Conservation (phyloP, 1,284 basidiomycete species). For the Bondarzewia mesenterica region DNA sequence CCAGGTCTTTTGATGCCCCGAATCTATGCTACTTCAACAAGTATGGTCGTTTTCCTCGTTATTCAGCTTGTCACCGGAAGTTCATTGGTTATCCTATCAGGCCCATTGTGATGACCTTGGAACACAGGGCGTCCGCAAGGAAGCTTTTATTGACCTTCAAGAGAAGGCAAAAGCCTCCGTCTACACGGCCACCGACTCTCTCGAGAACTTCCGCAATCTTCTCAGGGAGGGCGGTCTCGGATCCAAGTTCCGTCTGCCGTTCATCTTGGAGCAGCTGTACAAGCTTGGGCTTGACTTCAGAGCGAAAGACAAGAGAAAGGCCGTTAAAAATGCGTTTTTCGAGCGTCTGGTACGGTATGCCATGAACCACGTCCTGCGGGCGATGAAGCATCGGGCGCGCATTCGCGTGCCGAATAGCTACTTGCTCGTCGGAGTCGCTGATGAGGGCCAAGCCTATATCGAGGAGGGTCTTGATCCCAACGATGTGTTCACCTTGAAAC, state of each 20-base stretch:
- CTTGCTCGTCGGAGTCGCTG: conserved; percentile 65
- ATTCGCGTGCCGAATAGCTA: conserved; percentile 60
- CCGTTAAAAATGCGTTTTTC: conserved; percentile 48
- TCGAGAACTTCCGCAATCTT: conserved; percentile 32
- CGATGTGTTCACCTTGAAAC: conserved; percentile 40
- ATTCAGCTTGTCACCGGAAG: not conserved
- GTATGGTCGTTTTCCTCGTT: conserved; percentile 23
- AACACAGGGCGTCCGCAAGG: conserved; percentile 38
- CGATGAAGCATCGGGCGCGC: conserved; percentile 62
- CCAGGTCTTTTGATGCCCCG: conserved; percentile 44
- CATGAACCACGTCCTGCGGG: conserved; percentile 20
- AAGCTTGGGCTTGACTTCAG: conserved; percentile 38
- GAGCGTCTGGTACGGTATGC: conserved; percentile 30
- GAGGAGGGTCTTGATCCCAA: conserved; percentile 26
- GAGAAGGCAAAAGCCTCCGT: conserved; percentile 38
- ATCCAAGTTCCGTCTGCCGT: conserved; percentile 34
- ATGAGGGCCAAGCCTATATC: conserved; percentile 57
- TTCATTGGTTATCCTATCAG: conserved; percentile 2
- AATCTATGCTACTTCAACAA: conserved; percentile 52
- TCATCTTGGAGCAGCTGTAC: conserved; percentile 39
- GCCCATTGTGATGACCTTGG: conserved; percentile 16
- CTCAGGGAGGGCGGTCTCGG: conserved; percentile 44
- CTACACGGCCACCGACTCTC: conserved; percentile 41
- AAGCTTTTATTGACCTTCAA: conserved; percentile 48
- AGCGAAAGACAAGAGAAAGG: conserved; percentile 14